Conservation (phyloP, 2,329 filamentous ascomycete genomes). For the Cercospora sesami region DNA sequence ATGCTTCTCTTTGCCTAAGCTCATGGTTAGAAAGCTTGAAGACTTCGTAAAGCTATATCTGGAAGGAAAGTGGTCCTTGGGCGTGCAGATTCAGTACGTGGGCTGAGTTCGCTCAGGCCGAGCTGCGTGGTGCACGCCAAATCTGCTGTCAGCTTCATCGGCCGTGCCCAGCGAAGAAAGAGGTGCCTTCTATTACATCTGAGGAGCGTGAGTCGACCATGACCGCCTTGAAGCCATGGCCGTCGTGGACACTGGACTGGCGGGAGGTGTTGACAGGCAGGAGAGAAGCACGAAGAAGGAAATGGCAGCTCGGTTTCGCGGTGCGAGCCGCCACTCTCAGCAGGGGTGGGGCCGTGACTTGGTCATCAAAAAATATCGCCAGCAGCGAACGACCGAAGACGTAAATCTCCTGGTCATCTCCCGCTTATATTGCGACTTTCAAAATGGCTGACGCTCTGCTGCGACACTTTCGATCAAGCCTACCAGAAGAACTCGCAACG, state of each 20-base stretch:
- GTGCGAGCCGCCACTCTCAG: constrained; percentile 3
- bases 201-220: background rate
- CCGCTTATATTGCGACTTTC: background rate
- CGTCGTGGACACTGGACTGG: background rate
- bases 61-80: background rate
- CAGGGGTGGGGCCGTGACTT: constrained; percentile 2
- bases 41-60: background rate
- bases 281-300: background rate
- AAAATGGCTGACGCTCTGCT: constrained; percentile 48
- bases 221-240: background rate
- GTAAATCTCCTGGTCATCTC: background rate
- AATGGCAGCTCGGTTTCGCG: background rate
- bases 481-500: constrained; percentile 46
- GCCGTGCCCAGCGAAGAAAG: background rate
- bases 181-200: background rate
- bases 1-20: background rate
- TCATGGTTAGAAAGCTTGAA: background rate
- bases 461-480: constrained; percentile 42
- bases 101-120: background rate
- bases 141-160: background rate
- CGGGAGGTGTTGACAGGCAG: background rate
- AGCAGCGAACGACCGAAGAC: background rate
- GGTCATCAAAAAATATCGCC: constrained; percentile 12
- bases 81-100: background rate
- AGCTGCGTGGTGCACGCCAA: background rate